Evolutionary conservation across 2,329 filamentous ascomycete genomes (phyloP).

Genomic region (Ceratocystis huliohia): DNA sequence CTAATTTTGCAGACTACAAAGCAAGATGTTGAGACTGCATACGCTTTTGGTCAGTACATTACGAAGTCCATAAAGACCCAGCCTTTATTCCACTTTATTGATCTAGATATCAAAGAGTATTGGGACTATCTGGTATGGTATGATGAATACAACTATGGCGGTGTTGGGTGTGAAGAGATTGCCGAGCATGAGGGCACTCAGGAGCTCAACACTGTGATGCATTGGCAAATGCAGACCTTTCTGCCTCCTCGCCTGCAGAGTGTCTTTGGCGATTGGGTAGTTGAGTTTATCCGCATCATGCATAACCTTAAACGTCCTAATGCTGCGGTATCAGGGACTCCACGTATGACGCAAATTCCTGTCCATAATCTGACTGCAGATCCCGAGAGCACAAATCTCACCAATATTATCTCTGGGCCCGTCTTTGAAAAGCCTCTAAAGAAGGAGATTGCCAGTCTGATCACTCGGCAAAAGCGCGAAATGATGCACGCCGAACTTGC

Average conservation of each 20-base stretch:
- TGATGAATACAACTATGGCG: slow-evolving; percentile 97
- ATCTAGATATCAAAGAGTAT: slow-evolving; percentile 94
- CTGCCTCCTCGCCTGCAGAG: slow-evolving; percentile 68
- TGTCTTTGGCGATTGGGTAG: slow-evolving; percentile 80
- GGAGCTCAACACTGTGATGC: slow-evolving; percentile 81
- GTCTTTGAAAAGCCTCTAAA: slow-evolving; percentile 79
- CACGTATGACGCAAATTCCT: slow-evolving; percentile 46
- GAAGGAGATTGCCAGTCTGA: slow-evolving; percentile 71
- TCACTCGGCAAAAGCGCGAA: slow-evolving; percentile 76
- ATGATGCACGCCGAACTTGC: slow-evolving; percentile 80
- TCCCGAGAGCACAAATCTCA: slow-evolving; percentile 34
- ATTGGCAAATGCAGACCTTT: slow-evolving; percentile 93
- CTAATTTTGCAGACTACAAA: slow-evolving; percentile 92
- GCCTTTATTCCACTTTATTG: slow-evolving; percentile 91
- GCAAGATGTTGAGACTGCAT: slow-evolving; percentile 90
- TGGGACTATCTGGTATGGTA: slow-evolving; percentile 99
- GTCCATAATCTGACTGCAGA: slow-evolving; percentile 47
- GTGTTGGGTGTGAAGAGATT: slow-evolving; percentile 77
- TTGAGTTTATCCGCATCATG: slow-evolving; percentile 93
- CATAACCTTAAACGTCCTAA: slow-evolving; percentile 65
- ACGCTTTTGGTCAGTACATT: slow-evolving; percentile 93
- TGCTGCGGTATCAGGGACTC: slow-evolving; percentile 31
- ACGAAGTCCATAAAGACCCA: slow-evolving; percentile 94
- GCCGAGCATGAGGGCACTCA: slow-evolving; percentile 57
- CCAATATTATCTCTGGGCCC: slow-evolving; percentile 58